Conservation (phyloP, 495 filamentous ascomycete species). For the Daldinia grandis region DNA sequence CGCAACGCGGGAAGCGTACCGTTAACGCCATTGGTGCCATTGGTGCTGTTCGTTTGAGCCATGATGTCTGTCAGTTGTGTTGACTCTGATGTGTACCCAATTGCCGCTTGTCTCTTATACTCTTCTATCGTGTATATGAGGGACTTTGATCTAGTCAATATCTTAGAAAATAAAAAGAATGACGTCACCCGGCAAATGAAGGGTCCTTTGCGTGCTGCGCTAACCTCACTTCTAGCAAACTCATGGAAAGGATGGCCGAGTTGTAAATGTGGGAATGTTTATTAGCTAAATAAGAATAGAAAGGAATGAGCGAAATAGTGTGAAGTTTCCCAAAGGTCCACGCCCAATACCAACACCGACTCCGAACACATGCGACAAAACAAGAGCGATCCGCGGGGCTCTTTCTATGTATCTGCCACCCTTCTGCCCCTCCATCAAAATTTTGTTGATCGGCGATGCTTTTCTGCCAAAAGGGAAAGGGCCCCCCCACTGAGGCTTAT, state of each 20-base stretch:
- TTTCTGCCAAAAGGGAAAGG: conserved; percentile 29
- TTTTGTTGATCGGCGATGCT: conserved; percentile 30
- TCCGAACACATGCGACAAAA: conserved; percentile 30
- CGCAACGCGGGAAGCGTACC: conserved; percentile 61
- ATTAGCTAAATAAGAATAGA: not conserved
- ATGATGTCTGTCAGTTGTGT: conserved; percentile 14
- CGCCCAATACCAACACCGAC: conserved; percentile 23
- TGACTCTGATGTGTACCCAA: not conserved
- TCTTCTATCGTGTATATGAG: conserved; percentile 2
- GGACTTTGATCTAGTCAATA: conserved; percentile 12
- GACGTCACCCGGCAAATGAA: conserved; percentile 26
- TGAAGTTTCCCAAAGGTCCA: conserved; percentile 16
- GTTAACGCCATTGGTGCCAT: conserved; percentile 18
- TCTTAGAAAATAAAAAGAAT: conserved; percentile 8
- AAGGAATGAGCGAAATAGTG: conserved; percentile 22
- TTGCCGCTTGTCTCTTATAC: not conserved
- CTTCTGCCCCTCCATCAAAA: conserved; percentile 24
- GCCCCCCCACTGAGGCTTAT: conserved; percentile 41
- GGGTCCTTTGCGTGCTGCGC: conserved; percentile 1
- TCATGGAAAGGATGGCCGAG: not conserved
- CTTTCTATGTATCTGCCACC: conserved; percentile 5
- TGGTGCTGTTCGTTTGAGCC: conserved; percentile 23
- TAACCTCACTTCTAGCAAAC: conserved; percentile 16
- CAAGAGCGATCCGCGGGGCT: conserved; percentile 31
- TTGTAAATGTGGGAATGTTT: not conserved